Base-by-base conservation (phyloP, 176 grass and related monocot species). In the Cenchrus americanus region DNA sequence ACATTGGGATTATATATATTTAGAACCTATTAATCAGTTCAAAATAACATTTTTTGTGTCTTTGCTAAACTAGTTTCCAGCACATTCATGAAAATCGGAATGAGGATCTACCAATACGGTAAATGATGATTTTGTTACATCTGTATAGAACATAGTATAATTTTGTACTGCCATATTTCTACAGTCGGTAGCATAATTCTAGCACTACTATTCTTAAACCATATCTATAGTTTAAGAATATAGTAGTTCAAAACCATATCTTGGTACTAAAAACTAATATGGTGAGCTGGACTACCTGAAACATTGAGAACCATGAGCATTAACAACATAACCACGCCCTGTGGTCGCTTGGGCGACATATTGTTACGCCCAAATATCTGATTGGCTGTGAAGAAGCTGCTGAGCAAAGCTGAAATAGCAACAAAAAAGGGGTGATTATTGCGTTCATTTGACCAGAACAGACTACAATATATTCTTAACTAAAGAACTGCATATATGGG, bases 221-320 rank as follows among this genome's bases (percentile, higher is more conserved):
- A 46, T 66, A 58, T 9, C 7, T 47, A 18, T 67, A 18, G 18
- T 61, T 27, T 47, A 37, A 30, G 27, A 30, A 37, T 37, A 4
- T 37, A 37, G 4, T 60, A 44, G n/a, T 14, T 52, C 73, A 37
- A 37, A 37, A 4, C 41, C 65, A 30, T 66, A 51, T 47, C 2
- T 61, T 83, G 69, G 78, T 60, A 73, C 55, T 37, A 74, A 22
- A 84, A 79, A 58, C 54, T 58, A 17, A 54, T 54, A 67, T 26
- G 48, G 71, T 40, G 79, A 82, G 21, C 18, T 53, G 15, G 41
- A 60, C 51, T 95, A 95, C 96, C 96, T 88, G 91, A 93, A 90
- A 81, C 87, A 88, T 85, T 67, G 26, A 71, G 54, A 43, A 92
- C 32, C 41, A 89, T 73, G 80, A 98, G 68, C 34, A 85, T 72